These are phyloP conservation scores for Lodderomyces theae DNA, from an alignment of 1,139 yeast species.

Conservation along the genomic window DNA sequence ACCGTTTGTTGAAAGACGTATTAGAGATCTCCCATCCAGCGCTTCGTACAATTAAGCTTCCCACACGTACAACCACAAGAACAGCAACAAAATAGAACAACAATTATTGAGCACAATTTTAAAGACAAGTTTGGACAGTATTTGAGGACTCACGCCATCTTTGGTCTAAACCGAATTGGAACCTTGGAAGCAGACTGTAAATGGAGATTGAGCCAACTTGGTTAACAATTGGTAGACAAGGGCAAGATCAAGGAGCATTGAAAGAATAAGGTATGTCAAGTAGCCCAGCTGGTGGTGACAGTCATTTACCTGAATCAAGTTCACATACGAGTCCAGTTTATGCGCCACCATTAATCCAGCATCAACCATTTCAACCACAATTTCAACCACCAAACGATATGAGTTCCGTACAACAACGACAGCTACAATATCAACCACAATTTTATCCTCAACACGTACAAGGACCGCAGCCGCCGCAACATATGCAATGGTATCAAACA, in stretches of 20 bases:
- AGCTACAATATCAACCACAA: conserved; percentile 3
- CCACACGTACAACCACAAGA: too few species aligned
- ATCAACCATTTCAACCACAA: conserved; percentile 1
- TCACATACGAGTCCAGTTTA: neutral
- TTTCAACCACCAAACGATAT: neutral
- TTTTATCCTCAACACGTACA: neutral
- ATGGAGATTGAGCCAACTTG: neutral
- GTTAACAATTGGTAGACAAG: neutral
- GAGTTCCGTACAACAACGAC: conserved; percentile 2
- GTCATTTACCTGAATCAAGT: neutral
- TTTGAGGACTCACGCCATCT: too few species aligned
- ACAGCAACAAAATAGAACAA: too few species aligned
- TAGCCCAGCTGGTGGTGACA: neutral
- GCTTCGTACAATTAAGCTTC: too few species aligned
- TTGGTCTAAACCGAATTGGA: neutral
- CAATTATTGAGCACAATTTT: too few species aligned
- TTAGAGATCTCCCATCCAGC: too few species aligned
- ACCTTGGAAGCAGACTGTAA: neutral
- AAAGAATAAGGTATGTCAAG: neutral
- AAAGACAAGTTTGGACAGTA: too few species aligned
- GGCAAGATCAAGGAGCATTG: neutral
- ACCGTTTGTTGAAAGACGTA: too few species aligned
- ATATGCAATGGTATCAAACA: neutral
- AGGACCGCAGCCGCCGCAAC: conserved; percentile 1
- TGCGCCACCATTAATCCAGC: neutral